Percentiles rank a stretch among this genome's conserved stretches.
phyloP scores from a whole-genome alignment of 306 rosid genomes.

The Corylus americana region DNA sequence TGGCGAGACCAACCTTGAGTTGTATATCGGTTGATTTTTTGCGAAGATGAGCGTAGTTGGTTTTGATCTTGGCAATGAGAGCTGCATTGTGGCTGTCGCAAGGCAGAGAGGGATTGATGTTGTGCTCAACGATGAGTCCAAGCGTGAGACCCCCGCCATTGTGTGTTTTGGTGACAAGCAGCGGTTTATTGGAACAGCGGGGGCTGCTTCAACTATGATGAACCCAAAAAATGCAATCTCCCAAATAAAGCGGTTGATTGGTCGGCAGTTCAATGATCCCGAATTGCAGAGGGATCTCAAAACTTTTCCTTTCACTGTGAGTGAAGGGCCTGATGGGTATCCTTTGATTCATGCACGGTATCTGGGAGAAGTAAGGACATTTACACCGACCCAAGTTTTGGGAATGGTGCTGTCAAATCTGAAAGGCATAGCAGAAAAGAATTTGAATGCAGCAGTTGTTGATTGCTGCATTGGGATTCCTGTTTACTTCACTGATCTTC shows the following conservation, averaged over 20 bases:
- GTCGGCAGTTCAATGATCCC: conserved; percentile 71
- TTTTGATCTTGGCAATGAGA: conserved; percentile 95
- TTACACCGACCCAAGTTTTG: conserved; percentile 80
- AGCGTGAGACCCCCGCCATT: conserved; percentile 89
- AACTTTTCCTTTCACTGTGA: conserved; percentile 61
- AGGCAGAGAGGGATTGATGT: conserved; percentile 96
- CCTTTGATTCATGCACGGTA: conserved; percentile 75
- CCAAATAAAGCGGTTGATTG: conserved; percentile 78
- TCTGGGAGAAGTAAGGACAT: conserved; percentile 66
- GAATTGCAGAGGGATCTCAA: conserved; percentile 79
- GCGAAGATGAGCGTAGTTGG: conserved; percentile 94
- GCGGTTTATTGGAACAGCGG: conserved; percentile 91
- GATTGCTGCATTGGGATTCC: conserved; percentile 99
- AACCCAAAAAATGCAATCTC: conserved; percentile 86
- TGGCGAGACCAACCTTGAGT: not conserved
- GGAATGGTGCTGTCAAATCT: conserved; percentile 83
- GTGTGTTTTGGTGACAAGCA: conserved; percentile 98
- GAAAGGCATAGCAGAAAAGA: conserved; percentile 75
- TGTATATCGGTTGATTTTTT: not conserved
- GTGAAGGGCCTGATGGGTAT: conserved; percentile 86
- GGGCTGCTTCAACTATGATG: conserved; percentile 95
- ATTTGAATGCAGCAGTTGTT: conserved; percentile 74
- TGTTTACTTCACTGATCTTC: conserved; percentile 84
- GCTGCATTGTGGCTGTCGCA: conserved; percentile 93
- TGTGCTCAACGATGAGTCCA: conserved; percentile 93